These are phyloP conservation scores for Gillenia trifoliata DNA, from an alignment of 306 rosid species.

Conservation along the genomic window DNA sequence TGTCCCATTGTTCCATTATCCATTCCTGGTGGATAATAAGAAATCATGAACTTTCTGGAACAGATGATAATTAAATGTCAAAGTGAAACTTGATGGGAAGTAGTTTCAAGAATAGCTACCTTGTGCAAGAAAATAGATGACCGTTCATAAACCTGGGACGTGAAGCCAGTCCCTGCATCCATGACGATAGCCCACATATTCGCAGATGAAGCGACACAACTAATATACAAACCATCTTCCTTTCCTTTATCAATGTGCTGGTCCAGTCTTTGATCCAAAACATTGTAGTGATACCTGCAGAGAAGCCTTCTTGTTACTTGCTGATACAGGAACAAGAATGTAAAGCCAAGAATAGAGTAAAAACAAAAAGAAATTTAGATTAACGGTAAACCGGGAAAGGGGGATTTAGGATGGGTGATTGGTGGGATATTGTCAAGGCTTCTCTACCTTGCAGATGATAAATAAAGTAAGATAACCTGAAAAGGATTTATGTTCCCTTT, in stretches of 20 bases:
- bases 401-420: neutral
- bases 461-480: neutral
- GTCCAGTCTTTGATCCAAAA: slow-evolving; percentile 26
- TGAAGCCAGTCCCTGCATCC: slow-evolving; percentile 43
- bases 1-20: slow-evolving; percentile 49
- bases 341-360: neutral
- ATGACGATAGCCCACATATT: slow-evolving; percentile 40
- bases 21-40: slow-evolving; percentile 30
- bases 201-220: slow-evolving; percentile 27
- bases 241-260: slow-evolving; percentile 37
- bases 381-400: neutral
- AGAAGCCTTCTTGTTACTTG: slow-evolving; percentile 5
- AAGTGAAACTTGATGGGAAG: neutral
- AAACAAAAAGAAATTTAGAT: neutral
- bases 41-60: slow-evolving; percentile 1
- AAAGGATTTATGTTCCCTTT: neutral
- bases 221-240: slow-evolving; percentile 31
- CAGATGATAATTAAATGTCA: neutral
- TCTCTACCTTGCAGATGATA: neutral
- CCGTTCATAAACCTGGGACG: slow-evolving; percentile 36
- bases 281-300: slow-evolving; percentile 38
- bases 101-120: slow-evolving; percentile 17
- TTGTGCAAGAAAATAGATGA: slow-evolving; percentile 39
- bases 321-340: neutral
- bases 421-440: neutral